phyloP scores from a whole-genome alignment of 2,329 filamentous ascomycete genomes.

The Lizonia empirigonia region DNA sequence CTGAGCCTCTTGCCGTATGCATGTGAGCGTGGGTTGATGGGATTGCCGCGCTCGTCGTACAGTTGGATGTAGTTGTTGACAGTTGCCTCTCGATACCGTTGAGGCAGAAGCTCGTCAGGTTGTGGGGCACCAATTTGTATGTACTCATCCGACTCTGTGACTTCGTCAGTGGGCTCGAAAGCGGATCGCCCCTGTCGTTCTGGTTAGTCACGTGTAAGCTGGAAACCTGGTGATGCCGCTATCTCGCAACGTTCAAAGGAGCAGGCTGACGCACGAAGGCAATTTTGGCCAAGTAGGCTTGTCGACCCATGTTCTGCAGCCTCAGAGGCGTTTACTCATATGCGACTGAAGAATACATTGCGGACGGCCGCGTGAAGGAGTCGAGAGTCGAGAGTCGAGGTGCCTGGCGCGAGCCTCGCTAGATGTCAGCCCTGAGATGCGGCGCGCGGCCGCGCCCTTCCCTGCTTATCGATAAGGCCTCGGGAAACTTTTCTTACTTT shows the following conservation, averaged over 20 bases:
- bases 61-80: constrained; percentile 45
- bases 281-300: constrained; percentile 47
- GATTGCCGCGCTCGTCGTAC: constrained; percentile 54
- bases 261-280: constrained; percentile 39
- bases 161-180: constrained; percentile 43
- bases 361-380: neutral
- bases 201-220: constrained; percentile 21
- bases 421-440: constrained; percentile 5
- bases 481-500: constrained; percentile 38
- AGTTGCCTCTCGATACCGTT: constrained; percentile 28
- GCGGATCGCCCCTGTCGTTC: constrained; percentile 49
- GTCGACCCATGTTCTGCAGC: constrained; percentile 38
- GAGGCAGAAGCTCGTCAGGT: constrained; percentile 27
- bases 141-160: constrained; percentile 33
- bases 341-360: neutral
- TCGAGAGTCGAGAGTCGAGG: constrained; percentile 7
- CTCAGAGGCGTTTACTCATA: neutral
- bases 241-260: neutral
- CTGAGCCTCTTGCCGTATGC: constrained; percentile 49
- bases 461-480: constrained; percentile 46
- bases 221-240: neutral
- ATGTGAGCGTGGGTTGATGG: constrained; percentile 50
- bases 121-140: constrained; percentile 35
- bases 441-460: neutral
- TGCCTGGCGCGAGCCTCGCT: neutral